Conservation (phyloP, 2,329 filamentous ascomycete species). For the Botrytis tulipae region DNA sequence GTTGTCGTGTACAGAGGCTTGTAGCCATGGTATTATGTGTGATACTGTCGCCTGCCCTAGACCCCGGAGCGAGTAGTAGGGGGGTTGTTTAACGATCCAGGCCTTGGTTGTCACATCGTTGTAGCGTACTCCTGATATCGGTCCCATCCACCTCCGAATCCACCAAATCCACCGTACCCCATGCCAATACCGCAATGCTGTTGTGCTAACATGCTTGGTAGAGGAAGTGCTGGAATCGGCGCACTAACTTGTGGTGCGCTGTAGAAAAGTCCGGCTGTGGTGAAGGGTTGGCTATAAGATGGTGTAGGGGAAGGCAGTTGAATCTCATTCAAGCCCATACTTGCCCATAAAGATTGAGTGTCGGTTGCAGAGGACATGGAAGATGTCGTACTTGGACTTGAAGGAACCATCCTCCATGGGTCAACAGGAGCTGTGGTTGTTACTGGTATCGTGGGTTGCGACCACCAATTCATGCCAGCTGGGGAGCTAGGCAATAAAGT, state of each 20-base stretch:
- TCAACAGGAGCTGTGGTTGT: constrained; percentile 72
- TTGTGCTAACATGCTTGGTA: constrained; percentile 82
- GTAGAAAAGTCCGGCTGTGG: constrained; percentile 74
- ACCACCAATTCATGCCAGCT: constrained; percentile 75
- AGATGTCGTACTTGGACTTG: constrained; percentile 77
- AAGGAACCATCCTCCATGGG: constrained; percentile 86
- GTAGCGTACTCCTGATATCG: constrained; percentile 80
- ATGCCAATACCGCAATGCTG: constrained; percentile 78
- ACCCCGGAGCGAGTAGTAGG: constrained; percentile 53
- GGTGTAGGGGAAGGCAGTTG: constrained; percentile 76
- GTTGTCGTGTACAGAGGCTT: constrained; percentile 24
- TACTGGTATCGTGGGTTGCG: constrained; percentile 63
- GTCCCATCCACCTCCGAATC: constrained; percentile 72
- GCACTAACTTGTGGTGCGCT: constrained; percentile 73
- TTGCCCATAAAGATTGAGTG: constrained; percentile 74
- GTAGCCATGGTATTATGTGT: constrained; percentile 23
- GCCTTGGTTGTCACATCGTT: constrained; percentile 74
- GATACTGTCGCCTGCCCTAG: constrained; percentile 36
- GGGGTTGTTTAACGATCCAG: constrained; percentile 41
- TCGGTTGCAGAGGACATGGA: constrained; percentile 51
- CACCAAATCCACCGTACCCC: constrained; percentile 68
- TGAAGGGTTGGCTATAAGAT: constrained; percentile 75
- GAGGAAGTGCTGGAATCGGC: constrained; percentile 71
- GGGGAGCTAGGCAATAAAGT: constrained; percentile 83
- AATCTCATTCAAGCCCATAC: constrained; percentile 71